These are phyloP conservation scores for Echria macrotheca DNA, from an alignment of 495 filamentous ascomycete genomes.

Conservation along the genomic window DNA sequence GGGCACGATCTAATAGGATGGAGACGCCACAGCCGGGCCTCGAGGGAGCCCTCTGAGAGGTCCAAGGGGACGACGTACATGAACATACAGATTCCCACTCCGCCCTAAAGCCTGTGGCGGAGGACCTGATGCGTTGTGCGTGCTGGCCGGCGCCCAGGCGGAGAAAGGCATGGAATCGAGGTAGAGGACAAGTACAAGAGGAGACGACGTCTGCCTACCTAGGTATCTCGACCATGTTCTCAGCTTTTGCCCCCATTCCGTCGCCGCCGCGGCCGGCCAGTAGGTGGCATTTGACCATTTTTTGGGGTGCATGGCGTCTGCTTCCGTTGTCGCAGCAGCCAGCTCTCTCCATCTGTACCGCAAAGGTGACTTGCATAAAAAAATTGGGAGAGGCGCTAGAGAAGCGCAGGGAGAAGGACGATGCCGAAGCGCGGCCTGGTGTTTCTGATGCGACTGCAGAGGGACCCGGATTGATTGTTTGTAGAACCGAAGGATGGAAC, in stretches of 20 bases:
- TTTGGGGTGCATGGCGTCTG: constrained; percentile 6
- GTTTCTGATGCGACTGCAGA: too few relatives aligned
- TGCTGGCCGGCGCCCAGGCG: neutral
- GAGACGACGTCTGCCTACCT: neutral
- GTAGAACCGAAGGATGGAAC: too few relatives aligned
- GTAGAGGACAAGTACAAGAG: neutral
- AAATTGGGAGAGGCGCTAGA: neutral
- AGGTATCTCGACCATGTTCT: too few relatives aligned
- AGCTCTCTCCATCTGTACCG: neutral
- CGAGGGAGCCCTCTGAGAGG: constrained; percentile 24
- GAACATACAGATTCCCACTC: constrained; percentile 20
- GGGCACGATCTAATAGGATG: constrained; percentile 35
- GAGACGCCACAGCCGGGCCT: constrained; percentile 23
- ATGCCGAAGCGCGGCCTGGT: too few relatives aligned
- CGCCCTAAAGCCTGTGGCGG: constrained; percentile 12
- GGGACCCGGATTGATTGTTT: too few relatives aligned
- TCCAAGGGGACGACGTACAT: constrained; percentile 23
- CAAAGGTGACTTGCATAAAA: constrained; percentile 7
- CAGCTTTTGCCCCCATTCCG: too few relatives aligned
- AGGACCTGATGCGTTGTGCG: neutral
- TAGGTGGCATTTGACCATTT: neutral
- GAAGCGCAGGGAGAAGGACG: constrained; percentile 3
- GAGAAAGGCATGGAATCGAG: neutral
- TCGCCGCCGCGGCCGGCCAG: too few relatives aligned
- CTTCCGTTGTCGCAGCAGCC: constrained; percentile 1